phyloP scores from a whole-genome alignment of 2,329 filamentous ascomycete genomes.

The Huntiella moniliformis region DNA sequence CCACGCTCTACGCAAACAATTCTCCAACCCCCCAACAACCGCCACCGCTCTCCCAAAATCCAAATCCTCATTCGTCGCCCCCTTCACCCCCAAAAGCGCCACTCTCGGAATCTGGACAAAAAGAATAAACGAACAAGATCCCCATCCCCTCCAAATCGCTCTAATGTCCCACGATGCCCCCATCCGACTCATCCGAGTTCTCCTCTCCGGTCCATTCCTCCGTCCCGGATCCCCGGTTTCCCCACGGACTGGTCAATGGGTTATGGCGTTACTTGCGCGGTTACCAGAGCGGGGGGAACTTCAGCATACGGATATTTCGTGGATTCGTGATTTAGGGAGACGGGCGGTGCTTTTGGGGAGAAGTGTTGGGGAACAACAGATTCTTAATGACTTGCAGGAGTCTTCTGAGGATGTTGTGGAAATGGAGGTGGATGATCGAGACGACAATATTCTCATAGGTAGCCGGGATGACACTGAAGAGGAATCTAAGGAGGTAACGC shows the following conservation, averaged over 20 bases:
- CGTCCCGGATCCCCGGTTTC: conserved; percentile 39
- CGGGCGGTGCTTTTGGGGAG: conserved; percentile 45
- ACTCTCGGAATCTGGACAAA: conserved; percentile 33
- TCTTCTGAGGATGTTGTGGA: conserved; percentile 14
- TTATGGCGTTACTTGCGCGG: conserved; percentile 64
- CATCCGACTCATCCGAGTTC: conserved; percentile 45
- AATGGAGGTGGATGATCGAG: conserved; percentile 17
- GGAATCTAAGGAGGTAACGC: neutral
- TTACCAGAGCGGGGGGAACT: conserved; percentile 59
- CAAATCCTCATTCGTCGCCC: conserved; percentile 35
- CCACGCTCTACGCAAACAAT: conserved; percentile 37
- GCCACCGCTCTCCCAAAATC: conserved; percentile 32
- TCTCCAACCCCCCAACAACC: conserved; percentile 37
- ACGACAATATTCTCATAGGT: conserved; percentile 5
- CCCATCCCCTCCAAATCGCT: conserved; percentile 38
- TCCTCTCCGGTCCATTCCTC: conserved; percentile 46
- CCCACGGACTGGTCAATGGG: conserved; percentile 58
- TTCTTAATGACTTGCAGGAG: conserved; percentile 26
- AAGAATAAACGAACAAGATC: conserved; percentile 33
- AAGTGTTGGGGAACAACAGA: conserved; percentile 34
- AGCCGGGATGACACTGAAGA: neutral
- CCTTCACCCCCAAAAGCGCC: conserved; percentile 31
- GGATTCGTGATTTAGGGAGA: conserved; percentile 63
- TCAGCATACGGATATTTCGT: conserved; percentile 54
- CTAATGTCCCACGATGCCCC: conserved; percentile 48